Evolutionary conservation across 306 rosid species (phyloP).

Genomic region (Albizia julibrissin): DNA sequence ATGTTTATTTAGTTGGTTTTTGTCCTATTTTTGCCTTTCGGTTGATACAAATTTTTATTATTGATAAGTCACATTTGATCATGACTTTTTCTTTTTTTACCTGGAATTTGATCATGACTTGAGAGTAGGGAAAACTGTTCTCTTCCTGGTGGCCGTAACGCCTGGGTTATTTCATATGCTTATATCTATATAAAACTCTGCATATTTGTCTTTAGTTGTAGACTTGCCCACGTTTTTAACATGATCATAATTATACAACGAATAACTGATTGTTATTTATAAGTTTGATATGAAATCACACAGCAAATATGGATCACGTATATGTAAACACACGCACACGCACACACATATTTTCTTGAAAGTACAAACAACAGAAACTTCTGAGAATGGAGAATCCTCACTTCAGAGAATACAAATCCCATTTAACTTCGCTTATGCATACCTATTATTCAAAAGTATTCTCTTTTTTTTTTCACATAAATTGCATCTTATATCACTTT

Average conservation of each 20-base stretch:
- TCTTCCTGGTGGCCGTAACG: not conserved
- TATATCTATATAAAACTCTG: not conserved
- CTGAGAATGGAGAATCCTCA: not conserved
- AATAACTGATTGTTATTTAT: not conserved
- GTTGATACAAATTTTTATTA: not conserved
- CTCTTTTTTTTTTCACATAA: not conserved
- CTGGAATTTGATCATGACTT: slow-evolving; percentile 5
- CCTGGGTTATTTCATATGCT: not conserved
- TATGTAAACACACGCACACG: not conserved
- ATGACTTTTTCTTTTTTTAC: too few species aligned
- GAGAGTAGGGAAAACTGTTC: not conserved
- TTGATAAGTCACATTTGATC: not conserved
- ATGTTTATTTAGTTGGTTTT: slow-evolving; percentile 3
- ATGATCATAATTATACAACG: not conserved
- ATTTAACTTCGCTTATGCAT: slow-evolving; percentile 8
- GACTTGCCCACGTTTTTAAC: not conserved
- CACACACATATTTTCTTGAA: not conserved
- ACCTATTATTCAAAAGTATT: not conserved
- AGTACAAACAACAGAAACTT: slow-evolving; percentile 4
- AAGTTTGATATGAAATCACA: slow-evolving; percentile 12
- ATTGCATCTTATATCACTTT: not conserved
- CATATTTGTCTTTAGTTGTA: not conserved
- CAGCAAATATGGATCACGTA: not conserved
- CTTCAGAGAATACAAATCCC: not conserved
- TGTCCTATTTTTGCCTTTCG: not conserved